Base-by-base conservation (phyloP, 768 basidiomycete genomes). In the Lentinula guzmanii region DNA sequence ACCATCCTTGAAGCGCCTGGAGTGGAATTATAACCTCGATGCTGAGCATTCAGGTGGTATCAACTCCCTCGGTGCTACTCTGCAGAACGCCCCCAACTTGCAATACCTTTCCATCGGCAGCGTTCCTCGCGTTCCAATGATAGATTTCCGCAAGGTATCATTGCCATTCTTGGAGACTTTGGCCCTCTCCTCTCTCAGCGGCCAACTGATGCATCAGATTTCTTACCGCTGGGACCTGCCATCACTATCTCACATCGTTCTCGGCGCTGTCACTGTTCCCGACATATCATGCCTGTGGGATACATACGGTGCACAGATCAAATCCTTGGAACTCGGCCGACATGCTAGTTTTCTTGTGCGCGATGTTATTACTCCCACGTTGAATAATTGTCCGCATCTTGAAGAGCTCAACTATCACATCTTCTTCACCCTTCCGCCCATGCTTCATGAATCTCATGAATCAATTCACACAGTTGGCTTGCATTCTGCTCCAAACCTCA, bases 11-110 rank as follows among this genome's bases (percentile, higher is more conserved):
- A 81, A 79, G 48, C 82, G 86, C 31, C 77, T 90, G 34, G 86
- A 89, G 53, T 89, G 86, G 86, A 88, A 85, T 84, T 80, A 87
- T 66, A 70, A 82, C 64, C 71, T 69, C 33, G 79, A 78, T 41
- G 86, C 87, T 21, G 81, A 83, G 42, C 78, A 82, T 50, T 77
- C 83, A 16, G 86, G 86, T 1, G 87, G 87, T 5, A 83, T 89
- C 62, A 89, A 89, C 70, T 84, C 81, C 6, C 72, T 90, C 45
- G 66, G 68, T 2, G 71, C 79, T 56, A 82, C 86, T 62, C 77
- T 90, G 28, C 72, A 69, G 8, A 73, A 71, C 51, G 70, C 86
- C 3, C 85, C 87, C 6, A 82, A 81, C 61, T 67, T 89, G 52
- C 75, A 78, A 53, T 87, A 83, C 65, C 82, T 89, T 56, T 71